phyloP scores from a whole-genome alignment of 768 basidiomycete genomes.

The Coprinellus micaceus region DNA sequence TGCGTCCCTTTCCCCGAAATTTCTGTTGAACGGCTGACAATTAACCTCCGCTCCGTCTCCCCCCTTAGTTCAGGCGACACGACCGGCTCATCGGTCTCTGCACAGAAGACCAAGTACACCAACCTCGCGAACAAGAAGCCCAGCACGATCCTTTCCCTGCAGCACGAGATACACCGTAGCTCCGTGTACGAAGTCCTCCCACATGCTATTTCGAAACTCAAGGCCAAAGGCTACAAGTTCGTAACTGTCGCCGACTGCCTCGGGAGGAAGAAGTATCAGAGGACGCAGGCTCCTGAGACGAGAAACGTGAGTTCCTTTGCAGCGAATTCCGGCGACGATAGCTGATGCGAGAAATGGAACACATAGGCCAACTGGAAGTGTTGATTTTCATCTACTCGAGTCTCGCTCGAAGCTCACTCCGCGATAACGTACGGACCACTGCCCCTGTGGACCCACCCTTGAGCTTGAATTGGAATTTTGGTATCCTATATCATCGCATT shows the following conservation, averaged over 20 bases:
- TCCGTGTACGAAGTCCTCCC: slow-evolving; percentile 10
- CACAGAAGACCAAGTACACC: slow-evolving; percentile 2
- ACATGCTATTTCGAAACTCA: slow-evolving; percentile 16
- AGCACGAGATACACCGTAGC: slow-evolving; percentile 9
- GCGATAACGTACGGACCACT: no score
- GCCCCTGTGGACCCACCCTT: no score
- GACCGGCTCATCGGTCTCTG: neutral
- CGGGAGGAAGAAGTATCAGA: slow-evolving; percentile 34
- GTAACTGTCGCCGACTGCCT: slow-evolving; percentile 23
- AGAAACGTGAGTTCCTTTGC: neutral
- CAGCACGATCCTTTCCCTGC: slow-evolving; percentile 2
- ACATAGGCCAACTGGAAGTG: neutral
- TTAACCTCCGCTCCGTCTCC: no score
- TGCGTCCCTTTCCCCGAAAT: neutral
- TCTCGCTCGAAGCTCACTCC: no score
- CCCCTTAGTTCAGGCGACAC: slow-evolving; percentile 4
- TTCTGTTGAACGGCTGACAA: no score
- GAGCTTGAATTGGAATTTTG: no score
- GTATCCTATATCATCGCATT: no score
- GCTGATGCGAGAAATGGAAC: neutral
- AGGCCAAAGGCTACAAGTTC: slow-evolving; percentile 17
- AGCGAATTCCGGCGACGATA: neutral
- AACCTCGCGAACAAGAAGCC: neutral
- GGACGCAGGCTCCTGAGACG: slow-evolving; percentile 11
- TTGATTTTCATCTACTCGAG: no score